phyloP scores from a whole-genome alignment of 441 rosid species.

The Croton laevigatus region DNA sequence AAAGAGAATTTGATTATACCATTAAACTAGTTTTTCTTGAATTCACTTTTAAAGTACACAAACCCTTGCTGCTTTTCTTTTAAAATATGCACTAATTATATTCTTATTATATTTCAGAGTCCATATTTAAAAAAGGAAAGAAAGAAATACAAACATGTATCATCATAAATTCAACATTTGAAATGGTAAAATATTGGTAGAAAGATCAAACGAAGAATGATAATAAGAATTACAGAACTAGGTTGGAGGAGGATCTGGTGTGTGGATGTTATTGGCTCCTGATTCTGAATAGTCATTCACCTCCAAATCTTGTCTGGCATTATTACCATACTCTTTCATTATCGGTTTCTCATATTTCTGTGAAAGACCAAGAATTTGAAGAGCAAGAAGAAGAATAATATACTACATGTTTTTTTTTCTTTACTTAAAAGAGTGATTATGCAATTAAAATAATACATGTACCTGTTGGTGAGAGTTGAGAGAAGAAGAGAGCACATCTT shows the following conservation, averaged over 20 bases:
- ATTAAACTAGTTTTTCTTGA: too few species aligned
- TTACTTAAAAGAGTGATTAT: too few species aligned
- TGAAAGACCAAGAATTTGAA: too few species aligned
- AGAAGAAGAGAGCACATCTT: neutral
- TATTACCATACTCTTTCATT: neutral
- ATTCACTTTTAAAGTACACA: too few species aligned
- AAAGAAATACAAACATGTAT: neutral
- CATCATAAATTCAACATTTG: neutral
- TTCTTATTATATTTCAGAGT: too few species aligned
- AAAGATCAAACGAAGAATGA: neutral
- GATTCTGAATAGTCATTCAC: conserved; percentile 13
- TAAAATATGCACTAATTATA: neutral
- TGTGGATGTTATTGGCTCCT: conserved; percentile 21
- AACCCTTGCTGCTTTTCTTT: too few species aligned
- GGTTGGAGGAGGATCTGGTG: conserved; percentile 8
- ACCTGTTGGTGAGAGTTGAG: neutral
- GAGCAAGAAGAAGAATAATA: too few species aligned
- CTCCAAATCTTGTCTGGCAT: conserved; percentile 12
- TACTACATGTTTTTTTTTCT: too few species aligned
- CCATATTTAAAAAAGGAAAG: too few species aligned
- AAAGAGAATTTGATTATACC: too few species aligned
- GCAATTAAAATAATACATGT: neutral
- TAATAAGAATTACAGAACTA: neutral
- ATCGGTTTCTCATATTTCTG: neutral
- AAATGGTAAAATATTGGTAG: neutral